Base-by-base conservation (phyloP, 495 filamentous ascomycete genomes). In the Tuber borchii region DNA sequence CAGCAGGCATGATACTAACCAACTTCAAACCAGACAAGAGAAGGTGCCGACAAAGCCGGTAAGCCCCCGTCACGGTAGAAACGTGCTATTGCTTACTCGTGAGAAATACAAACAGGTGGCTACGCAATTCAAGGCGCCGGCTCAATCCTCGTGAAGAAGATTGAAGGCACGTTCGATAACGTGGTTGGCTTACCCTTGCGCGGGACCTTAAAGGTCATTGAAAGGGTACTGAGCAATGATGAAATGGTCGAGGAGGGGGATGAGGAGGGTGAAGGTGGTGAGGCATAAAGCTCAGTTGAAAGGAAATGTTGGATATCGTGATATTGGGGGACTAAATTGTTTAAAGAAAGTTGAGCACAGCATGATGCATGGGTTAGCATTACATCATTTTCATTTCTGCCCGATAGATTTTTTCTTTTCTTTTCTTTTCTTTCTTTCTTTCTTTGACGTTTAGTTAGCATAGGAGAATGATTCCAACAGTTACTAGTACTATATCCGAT, bases 101-200 rank as follows among this genome's bases (percentile, higher is more conserved):
- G 31, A 65, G 31, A 65, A 65, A 65, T 31, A 16, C 12, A 31
- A 7, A 65, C 14, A 65, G 56, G 95, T 1, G 96, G 95, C 0
- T 99, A 99, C 85, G 96, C 93, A 16, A 86, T 98, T 68, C 95
- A 99, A 84, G 94, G 94, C 3, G 83, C 95, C 3, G 95, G 93
- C n/a, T 88, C 90, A 2, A 87, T 97, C 78, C 82, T 98, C 74
- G 88, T 99, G 26, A 93, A 97, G 84, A 90, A 87, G 84, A 91
- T 99, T 74, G 91, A 97, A 78, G 96, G 95, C 10, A 89, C 89
- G 69, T 93, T 90, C 81, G 95, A 99, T 87, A 98, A 98, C 86
- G 95, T 98, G 10, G 89, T 99, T 72, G 95, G 96, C n/a, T 83
- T 99, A 86, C 95, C 95, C 44, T 85, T 99, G 73, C 88, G 93